Evolutionary conservation across 805 yeast species (phyloP).

Genomic region (Yamadazyma tumulicola): DNA sequence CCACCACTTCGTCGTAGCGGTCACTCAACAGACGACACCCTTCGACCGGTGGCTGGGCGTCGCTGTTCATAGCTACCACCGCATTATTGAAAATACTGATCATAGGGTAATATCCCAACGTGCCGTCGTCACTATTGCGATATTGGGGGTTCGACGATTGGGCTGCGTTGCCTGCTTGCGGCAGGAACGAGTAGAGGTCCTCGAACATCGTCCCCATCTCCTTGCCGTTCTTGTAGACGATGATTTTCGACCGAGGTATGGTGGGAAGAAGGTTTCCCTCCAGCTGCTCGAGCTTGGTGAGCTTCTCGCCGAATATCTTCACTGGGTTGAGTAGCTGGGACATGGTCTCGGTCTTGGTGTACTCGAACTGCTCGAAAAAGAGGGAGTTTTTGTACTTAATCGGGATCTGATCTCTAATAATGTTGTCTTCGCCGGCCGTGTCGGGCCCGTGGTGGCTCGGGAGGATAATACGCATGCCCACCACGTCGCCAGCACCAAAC

Average conservation of each 20-base stretch:
- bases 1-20: constrained; percentile 64
- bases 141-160: constrained; percentile 38
- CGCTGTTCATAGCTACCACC: constrained; percentile 63
- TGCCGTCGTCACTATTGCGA: constrained; percentile 68
- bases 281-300: constrained; percentile 31
- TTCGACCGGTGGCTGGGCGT: constrained; percentile 47
- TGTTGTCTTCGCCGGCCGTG: constrained; percentile 34
- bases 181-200: constrained; percentile 69
- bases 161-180: constrained; percentile 55
- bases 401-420: constrained; percentile 81
- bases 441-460: constrained; percentile 45
- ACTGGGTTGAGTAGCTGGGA: constrained; percentile 72
- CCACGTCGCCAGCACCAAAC: constrained; percentile 71
- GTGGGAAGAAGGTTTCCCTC: constrained; percentile 29
- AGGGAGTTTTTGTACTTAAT: constrained; percentile 73
- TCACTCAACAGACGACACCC: constrained; percentile 44
- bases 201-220: constrained; percentile 62
- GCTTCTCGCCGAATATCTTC: constrained; percentile 65
- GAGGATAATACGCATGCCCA: constrained; percentile 72
- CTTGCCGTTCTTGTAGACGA: constrained; percentile 76
- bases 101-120: constrained; percentile 89
- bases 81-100: constrained; percentile 81
- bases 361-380: constrained; percentile 84
- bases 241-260: constrained; percentile 56
- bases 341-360: constrained; percentile 63